phyloP scores from a whole-genome alignment of 257 asterid genomes.

The Haberlea rhodopensis region DNA sequence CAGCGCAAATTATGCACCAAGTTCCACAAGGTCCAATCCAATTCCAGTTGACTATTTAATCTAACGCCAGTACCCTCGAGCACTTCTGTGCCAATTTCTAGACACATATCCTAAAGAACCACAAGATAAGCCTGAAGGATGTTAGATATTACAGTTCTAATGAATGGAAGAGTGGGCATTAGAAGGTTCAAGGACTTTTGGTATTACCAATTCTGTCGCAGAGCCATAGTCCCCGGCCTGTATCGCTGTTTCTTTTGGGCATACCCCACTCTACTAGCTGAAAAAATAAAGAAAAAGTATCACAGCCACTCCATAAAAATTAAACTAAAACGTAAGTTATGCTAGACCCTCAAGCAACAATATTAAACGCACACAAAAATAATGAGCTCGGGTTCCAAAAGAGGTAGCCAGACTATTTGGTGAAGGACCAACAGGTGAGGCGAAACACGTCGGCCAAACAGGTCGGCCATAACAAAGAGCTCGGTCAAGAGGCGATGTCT shows the following conservation, averaged over 20 bases:
- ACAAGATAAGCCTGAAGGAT: background rate
- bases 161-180: conserved; percentile 83
- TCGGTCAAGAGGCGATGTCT: no score
- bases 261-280: conserved; percentile 31
- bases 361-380: conserved; percentile 17
- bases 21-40: background rate
- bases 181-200: conserved; percentile 63
- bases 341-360: conserved; percentile 9
- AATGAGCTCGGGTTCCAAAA: no score
- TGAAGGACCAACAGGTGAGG: no score
- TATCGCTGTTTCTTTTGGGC: conserved; percentile 38
- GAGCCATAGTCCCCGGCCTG: conserved; percentile 69
- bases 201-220: conserved; percentile 73
- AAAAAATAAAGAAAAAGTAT: background rate
- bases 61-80: background rate
- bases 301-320: conserved; percentile 15
- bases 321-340: background rate
- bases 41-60: background rate
- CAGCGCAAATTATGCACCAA: no score
- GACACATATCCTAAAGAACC: background rate
- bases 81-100: no score
- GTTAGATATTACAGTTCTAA: conserved; percentile 51
- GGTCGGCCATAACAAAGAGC: no score
- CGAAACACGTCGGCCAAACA: no score
- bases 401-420: no score